Evolutionary conservation across 2,329 filamentous ascomycete genomes (phyloP).

Genomic region (Alternaria alternata): DNA sequence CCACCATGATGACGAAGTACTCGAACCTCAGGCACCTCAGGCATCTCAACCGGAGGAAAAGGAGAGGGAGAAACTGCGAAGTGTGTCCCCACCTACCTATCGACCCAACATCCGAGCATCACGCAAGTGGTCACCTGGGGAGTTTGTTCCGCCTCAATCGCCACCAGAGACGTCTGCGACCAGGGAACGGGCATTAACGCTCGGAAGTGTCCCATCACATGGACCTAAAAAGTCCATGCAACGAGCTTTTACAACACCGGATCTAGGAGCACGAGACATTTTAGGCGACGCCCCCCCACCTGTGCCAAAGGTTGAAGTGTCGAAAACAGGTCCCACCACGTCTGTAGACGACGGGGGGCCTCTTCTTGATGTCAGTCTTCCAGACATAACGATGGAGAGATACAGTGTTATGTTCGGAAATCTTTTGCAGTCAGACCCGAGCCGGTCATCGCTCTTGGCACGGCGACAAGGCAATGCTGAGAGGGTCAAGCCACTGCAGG

Average conservation of each 20-base stretch:
- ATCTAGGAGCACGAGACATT: slow-evolving; percentile 25
- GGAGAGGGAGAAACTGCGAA: slow-evolving; percentile 26
- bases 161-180: slow-evolving; percentile 18
- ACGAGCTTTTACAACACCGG: slow-evolving; percentile 27
- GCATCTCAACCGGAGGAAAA: slow-evolving; percentile 23
- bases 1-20: slow-evolving; percentile 41
- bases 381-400: slow-evolving; percentile 79
- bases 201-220: slow-evolving; percentile 26
- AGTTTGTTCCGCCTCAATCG: slow-evolving; percentile 18
- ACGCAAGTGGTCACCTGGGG: slow-evolving; percentile 34
- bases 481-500: slow-evolving; percentile 44
- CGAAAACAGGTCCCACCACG: slow-evolving; percentile 13
- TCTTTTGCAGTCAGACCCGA: slow-evolving; percentile 63
- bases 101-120: slow-evolving; percentile 43
- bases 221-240: slow-evolving; percentile 19
- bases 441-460: slow-evolving; percentile 39
- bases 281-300: slow-evolving; percentile 16
- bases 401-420: slow-evolving; percentile 94
- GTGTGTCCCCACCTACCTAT: slow-evolving; percentile 38
- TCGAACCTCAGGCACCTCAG: slow-evolving; percentile 25
- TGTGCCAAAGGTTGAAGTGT: slow-evolving; percentile 30
- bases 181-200: slow-evolving; percentile 31
- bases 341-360: slow-evolving; percentile 31
- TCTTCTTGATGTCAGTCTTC: slow-evolving; percentile 78
- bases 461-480: slow-evolving; percentile 48